Percentiles rank a stretch among this genome's conserved stretches.
phyloP scores from a whole-genome alignment of 345 rosid genomes.

The Nephelium lappaceum region DNA sequence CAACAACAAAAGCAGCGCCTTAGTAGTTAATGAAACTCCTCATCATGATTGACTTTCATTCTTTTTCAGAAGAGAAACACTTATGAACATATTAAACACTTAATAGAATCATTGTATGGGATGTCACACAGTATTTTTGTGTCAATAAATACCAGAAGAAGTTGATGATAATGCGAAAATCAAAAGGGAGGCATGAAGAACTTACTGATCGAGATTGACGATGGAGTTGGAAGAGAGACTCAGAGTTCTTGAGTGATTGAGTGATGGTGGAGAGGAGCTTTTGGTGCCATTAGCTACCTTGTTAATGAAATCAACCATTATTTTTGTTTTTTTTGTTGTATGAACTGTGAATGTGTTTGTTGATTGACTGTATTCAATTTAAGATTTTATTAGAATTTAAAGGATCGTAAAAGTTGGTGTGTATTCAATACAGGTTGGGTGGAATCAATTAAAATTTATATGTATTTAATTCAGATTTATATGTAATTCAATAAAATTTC shows the following conservation, averaged over 20 bases:
- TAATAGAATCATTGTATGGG: background rate
- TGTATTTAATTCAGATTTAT: no score
- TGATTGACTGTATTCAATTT: no score
- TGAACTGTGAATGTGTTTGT: background rate
- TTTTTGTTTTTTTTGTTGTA: background rate
- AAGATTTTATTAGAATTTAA: no score
- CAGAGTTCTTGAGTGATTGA: background rate
- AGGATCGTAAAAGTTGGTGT: no score
- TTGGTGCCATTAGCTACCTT: background rate
- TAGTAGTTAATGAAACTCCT: background rate
- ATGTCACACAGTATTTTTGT: no score
- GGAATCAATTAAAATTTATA: no score
- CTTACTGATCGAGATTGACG: constrained; percentile 52
- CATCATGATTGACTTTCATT: background rate
- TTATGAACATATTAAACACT: background rate
- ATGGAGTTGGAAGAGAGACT: constrained; percentile 19
- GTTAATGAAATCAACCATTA: constrained; percentile 20
- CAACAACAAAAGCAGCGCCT: background rate
- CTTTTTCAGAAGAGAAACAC: no score
- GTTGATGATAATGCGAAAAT: no score
- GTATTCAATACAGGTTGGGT: no score
- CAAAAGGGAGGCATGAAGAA: background rate
- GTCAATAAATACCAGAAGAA: no score
- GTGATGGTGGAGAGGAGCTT: background rate
- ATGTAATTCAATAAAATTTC: no score